Conservation (phyloP, 75 land plant species). For the Cunninghamia lanceolata region DNA sequence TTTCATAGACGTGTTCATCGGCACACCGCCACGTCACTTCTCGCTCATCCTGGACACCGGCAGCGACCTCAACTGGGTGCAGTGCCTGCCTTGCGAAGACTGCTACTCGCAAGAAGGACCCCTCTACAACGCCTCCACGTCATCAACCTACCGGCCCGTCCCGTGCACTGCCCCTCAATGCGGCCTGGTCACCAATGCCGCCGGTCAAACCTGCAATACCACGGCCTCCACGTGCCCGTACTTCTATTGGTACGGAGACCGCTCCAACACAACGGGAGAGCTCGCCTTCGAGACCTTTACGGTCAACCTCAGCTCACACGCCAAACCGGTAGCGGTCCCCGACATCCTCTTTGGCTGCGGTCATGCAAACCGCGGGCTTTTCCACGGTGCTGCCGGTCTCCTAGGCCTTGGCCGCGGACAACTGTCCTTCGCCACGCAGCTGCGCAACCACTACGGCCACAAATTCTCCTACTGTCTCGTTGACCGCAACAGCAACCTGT, state of each 20-base stretch:
- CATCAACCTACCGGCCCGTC: slow-evolving; percentile 47
- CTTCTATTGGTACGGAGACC: slow-evolving; percentile 92
- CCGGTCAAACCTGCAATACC: slow-evolving; percentile 29
- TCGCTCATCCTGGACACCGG: slow-evolving; percentile 88
- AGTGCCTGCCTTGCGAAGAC: slow-evolving; percentile 76
- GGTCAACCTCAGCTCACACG: slow-evolving; percentile 40
- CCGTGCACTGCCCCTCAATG: slow-evolving; percentile 50
- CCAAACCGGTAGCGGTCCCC: slow-evolving; percentile 30
- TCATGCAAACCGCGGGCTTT: slow-evolving; percentile 87
- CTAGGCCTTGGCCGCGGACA: slow-evolving; percentile 89
- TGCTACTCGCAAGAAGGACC: slow-evolving; percentile 49
- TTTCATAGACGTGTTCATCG: slow-evolving; percentile 82
- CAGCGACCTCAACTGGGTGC: slow-evolving; percentile 94
- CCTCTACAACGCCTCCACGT: slow-evolving; percentile 44
- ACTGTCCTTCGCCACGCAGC: slow-evolving; percentile 86
- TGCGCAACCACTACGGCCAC: slow-evolving; percentile 51
- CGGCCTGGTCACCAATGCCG: slow-evolving; percentile 45
- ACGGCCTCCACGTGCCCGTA: slow-evolving; percentile 47
- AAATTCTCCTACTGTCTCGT: slow-evolving; percentile 93
- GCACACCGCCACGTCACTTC: slow-evolving; percentile 84
- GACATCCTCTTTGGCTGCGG: slow-evolving; percentile 90
- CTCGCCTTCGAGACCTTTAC: slow-evolving; percentile 82
- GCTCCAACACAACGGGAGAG: slow-evolving; percentile 92
- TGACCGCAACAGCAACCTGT: slow-evolving; percentile 58
- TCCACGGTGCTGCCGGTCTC: slow-evolving; percentile 88